Base-by-base conservation (phyloP, 2,329 filamentous ascomycete species). In the Botrytis medusae region DNA sequence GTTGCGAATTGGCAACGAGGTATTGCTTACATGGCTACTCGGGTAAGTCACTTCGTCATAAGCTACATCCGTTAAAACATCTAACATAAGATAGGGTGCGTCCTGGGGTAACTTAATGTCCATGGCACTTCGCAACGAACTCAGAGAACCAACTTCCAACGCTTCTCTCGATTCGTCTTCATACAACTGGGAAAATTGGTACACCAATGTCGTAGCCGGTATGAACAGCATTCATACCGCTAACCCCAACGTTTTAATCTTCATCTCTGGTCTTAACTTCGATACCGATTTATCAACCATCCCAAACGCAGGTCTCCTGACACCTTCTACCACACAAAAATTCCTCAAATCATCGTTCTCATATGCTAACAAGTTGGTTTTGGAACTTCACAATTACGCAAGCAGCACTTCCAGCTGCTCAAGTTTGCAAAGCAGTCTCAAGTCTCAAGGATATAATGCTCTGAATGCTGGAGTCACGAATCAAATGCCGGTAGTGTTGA, bases 1-100 rank as follows among this genome's bases (percentile, higher is more conserved):
- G 83, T 86, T 0, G 80, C 83, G 1, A 90, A 90, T 59, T 92
- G 90, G 90, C 83, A 85, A 9, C 83, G 90, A 14, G 90, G 89
- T 0, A 82, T 88, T 34, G 80, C 81, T 0, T 92, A 87, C 78
- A 91, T 92, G 87, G 86, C 88, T 0, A 79, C 84, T 2, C 88
- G 90, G 75, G 87, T 87, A 82, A 77, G 84, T 81, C 16, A 32
- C 18, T 22, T 18, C 8, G 25, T n/a, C 12, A 4, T 25, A 51
- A 51, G 10, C 10, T 14, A 22, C 48, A 16, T 10, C 7, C 32
- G 4, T 7, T 7, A 12, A 6, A n/a, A 2, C 1, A 6, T 67
- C 61, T 57, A 20, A 57, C 48, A 20, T 7, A 2, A 22, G 14
- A 20, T 6, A 72, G 71, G 73, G 73, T 8, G 59, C 70, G 4